Evolutionary conservation across 257 asterid species (phyloP), one percentile per base, ranked within the genome.

Genomic region (Solanum bulbocastanum): DNA sequence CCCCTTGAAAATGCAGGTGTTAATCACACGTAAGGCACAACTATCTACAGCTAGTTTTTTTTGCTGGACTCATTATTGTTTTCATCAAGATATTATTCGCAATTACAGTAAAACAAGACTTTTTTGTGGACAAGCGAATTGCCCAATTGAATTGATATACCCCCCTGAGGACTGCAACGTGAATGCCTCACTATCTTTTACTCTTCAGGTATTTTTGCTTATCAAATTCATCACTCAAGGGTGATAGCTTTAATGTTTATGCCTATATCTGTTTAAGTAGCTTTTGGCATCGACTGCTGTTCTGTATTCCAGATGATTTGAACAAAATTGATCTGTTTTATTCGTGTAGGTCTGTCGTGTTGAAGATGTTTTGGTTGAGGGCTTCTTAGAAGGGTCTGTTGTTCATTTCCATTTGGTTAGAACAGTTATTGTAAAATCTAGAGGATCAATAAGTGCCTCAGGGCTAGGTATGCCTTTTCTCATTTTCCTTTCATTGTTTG

Each of bases 161-260:
- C 99, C 98, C 87, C 98, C 97, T 75, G 99, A 96, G 92, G 98
- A 96, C 89, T 96, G 99, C 95, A 95, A 93, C 86, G 96, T 96
- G 89, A 96, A 96, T 90, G 93, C 94, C 85, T 94, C 99, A 84
- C 88, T 96, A 78, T 86, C 98, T 89, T 94, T 94, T 91, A 95
- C 99, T 89, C 95, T 96, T 88, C 98, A 96, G 99, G 99, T 96
- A 91, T 89, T 89, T 87, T 83, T 84, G 65, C 78, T 65, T 87
- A 90, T 87, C 86, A 83, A 87, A 87, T 90, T 92, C 91, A 69
- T 86, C 90, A 87, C 89, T 89, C 87, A 91, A 89, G 92, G 88
- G 87, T 89, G 88, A 83, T 86, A 88, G 89, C 89, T 89, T 90
- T 91, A 87, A 90, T 88, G 89, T 89, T 91, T 89, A 86, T 87